Base-by-base conservation (phyloP, 1,284 basidiomycete genomes). In the Leccinum fallax region DNA sequence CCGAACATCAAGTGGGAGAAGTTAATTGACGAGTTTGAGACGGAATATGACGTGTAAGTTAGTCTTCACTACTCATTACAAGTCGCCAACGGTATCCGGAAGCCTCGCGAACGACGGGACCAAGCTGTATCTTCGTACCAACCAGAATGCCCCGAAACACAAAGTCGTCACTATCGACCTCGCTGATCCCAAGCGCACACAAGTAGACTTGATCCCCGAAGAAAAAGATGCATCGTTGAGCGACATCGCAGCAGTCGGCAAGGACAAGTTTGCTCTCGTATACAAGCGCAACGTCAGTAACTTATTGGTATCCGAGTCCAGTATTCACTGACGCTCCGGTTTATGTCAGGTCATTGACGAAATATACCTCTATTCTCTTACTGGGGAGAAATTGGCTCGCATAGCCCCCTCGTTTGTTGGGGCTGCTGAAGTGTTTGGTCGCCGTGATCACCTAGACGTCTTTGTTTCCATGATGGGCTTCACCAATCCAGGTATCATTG, bases 381-480 rank as follows among this genome's bases (percentile, higher is more conserved):
- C 77, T 0, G 93, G 93, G 40, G 73, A 80, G 66, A 80, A 77
- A 56, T 67, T 92, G 59, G 76, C 79, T 46, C 86, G 87, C 5
- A 75, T 95, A 16, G 86, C 84, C 3, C 76, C 82, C 5, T 85
- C 90, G 54, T 87, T 91, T 57, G 87, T 95, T 30, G 94, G 94
- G 26, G 81, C 88, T 4, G 83, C 88, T 40, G 78, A 78, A 13
- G 76, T 89, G 34, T 76, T 79, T 59, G 82, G 85, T 5, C 79
- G 84, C 15, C 81, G 87, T 40, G 77, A 83, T 40, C 82, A 89
- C 59, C 66, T 81, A n/a, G 85, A 86, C 75, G 82, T 93, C 72
- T 95, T 92, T 71, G 81, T 88, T 55, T 81, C 83, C 5, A 76
- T 90, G 65, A 85, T 81, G 9, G 85, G 89, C 7, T 95, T 94